Percentiles rank a stretch among this genome's conserved stretches.
phyloP scores from a whole-genome alignment of 345 rosid genomes.

The Aquilaria sinensis region DNA sequence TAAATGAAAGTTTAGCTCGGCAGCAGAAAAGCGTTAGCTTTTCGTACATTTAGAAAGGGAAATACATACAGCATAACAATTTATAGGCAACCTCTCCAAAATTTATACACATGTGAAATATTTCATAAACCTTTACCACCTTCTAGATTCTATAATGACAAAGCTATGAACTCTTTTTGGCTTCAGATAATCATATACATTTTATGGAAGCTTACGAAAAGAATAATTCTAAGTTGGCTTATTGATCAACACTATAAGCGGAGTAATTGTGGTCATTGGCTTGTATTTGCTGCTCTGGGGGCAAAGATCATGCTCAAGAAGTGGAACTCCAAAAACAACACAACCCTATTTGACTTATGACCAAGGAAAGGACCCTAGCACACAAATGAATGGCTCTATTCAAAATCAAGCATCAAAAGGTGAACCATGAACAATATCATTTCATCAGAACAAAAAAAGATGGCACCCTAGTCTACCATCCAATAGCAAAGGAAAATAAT shows the following conservation, averaged over 20 bases:
- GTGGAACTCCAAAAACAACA: slow-evolving; percentile 12
- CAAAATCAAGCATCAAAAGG: slow-evolving; percentile 10
- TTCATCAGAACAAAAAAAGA: not conserved
- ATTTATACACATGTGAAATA: too few relatives aligned
- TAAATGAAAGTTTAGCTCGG: too few relatives aligned
- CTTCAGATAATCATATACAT: too few relatives aligned
- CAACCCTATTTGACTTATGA: slow-evolving; percentile 7
- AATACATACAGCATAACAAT: too few relatives aligned
- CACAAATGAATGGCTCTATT: slow-evolving; percentile 8
- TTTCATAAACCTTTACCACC: not conserved
- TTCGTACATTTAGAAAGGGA: not conserved
- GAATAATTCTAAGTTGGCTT: not conserved
- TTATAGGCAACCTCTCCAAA: too few relatives aligned
- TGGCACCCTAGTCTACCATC: too few relatives aligned
- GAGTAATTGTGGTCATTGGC: slow-evolving; percentile 38
- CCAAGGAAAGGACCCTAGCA: slow-evolving; percentile 11
- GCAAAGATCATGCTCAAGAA: slow-evolving; percentile 40
- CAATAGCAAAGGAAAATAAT: not conserved
- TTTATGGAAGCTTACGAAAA: too few relatives aligned
- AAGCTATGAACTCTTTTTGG: too few relatives aligned
- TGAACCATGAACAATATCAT: slow-evolving; percentile 12
- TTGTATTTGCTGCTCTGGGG: slow-evolving; percentile 59
- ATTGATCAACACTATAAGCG: slow-evolving; percentile 47
- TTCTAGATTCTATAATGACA: too few relatives aligned
- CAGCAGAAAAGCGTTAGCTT: too few relatives aligned